Percentiles rank a stretch among this genome's conserved stretches.
These are phyloP conservation scores for Nakazawaea sp. DNA, from an alignment of 805 yeast genomes.

Conservation along the genomic window DNA sequence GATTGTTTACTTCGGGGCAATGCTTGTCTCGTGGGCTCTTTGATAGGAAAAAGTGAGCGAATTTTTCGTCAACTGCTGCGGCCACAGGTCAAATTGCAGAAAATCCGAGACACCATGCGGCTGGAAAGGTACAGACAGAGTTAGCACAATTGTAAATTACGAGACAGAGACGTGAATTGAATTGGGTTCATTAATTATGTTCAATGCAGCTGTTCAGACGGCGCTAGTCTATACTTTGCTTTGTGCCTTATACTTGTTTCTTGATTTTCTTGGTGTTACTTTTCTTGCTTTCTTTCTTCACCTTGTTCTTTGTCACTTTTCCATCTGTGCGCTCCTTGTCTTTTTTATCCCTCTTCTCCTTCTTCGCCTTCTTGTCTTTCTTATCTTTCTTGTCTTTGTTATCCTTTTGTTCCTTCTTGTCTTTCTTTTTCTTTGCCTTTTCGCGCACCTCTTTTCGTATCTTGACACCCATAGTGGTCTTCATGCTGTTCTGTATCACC, in stretches of 20 bases:
- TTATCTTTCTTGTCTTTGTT: slow-evolving; percentile 17
- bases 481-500: slow-evolving; percentile 8
- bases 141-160: no score
- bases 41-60: no score
- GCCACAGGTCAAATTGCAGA: no score
- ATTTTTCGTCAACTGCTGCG: no score
- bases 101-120: no score
- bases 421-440: slow-evolving; percentile 21
- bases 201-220: no score
- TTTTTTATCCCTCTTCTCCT: slow-evolving; percentile 18
- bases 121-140: no score
- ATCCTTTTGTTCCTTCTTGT: slow-evolving; percentile 18
- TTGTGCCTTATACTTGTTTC: slow-evolving; percentile 1
- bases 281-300: slow-evolving; percentile 16
- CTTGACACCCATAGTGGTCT: slow-evolving; percentile 9
- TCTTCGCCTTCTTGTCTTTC: slow-evolving; percentile 15
- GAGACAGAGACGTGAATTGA: no score
- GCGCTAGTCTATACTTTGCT: background rate
- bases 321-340: slow-evolving; percentile 13
- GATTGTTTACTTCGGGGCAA: no score
- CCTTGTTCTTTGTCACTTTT: slow-evolving; percentile 17
- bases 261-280: slow-evolving; percentile 10
- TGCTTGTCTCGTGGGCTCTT: no score
- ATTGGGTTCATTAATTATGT: no score
- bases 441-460: no score